Percentiles rank a stretch among this genome's conserved stretches.
These are phyloP conservation scores for Castanospermum australe DNA, from an alignment of 306 rosid genomes.

Conservation along the genomic window DNA sequence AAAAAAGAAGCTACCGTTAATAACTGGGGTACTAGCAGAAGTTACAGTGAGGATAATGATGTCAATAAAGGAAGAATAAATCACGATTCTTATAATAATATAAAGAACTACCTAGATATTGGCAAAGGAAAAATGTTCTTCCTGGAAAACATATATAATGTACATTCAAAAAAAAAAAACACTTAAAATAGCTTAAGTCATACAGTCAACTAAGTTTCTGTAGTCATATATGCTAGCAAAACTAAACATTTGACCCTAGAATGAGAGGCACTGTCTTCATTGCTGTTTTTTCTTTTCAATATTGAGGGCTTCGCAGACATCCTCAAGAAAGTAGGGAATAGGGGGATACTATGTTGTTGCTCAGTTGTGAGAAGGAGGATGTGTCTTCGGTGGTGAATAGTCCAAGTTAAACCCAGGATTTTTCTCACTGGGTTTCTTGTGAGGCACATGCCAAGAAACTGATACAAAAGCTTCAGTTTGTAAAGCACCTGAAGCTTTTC, in stretches of 20 bases:
- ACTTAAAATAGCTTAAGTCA: background rate
- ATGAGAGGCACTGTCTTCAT: background rate
- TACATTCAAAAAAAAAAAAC: background rate
- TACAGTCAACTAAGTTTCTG: background rate
- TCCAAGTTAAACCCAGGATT: slow-evolving; percentile 64
- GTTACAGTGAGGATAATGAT: background rate
- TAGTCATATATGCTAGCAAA: background rate
- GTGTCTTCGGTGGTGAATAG: slow-evolving; percentile 75
- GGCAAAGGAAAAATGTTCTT: background rate
- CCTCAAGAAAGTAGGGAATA: background rate
- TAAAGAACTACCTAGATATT: background rate
- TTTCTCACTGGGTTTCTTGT: slow-evolving; percentile 49
- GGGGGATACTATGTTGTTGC: background rate
- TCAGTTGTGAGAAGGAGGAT: slow-evolving; percentile 86
- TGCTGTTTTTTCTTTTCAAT: background rate
- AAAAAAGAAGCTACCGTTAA: background rate
- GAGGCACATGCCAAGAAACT: slow-evolving; percentile 60
- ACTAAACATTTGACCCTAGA: slow-evolving; percentile 16
- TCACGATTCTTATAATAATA: background rate
- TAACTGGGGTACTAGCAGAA: background rate
- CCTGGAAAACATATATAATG: slow-evolving; percentile 17
- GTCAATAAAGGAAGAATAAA: background rate
- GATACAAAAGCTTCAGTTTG: slow-evolving; percentile 34
- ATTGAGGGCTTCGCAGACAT: background rate
- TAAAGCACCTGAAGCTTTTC: slow-evolving; percentile 18